A percentile compares a stretch with the other conserved stretches of the same genome.
Evolutionary conservation across 2,329 filamentous ascomycete species (phyloP).

Genomic region (Aspergillus sp.): DNA sequence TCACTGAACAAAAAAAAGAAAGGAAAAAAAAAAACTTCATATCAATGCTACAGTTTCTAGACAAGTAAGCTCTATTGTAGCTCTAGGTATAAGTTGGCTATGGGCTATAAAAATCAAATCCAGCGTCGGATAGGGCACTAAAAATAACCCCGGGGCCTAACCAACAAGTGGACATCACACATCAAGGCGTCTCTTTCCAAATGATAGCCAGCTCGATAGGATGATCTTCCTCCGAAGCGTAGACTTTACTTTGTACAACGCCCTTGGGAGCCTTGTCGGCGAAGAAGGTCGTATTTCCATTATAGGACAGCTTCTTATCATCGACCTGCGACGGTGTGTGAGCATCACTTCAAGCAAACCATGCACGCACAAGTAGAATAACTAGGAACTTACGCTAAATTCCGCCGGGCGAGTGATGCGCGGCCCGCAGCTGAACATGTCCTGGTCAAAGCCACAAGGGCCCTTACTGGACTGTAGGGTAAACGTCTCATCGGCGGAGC

Average conservation of each 20-base stretch:
- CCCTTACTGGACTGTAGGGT: constrained; percentile 60
- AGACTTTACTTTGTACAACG: constrained; percentile 32
- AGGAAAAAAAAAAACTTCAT: too few relatives aligned
- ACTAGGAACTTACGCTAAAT: constrained; percentile 28
- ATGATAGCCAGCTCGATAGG: constrained; percentile 32
- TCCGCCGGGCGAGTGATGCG: constrained; percentile 24
- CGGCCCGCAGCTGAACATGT: constrained; percentile 54
- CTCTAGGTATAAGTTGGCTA: too few relatives aligned
- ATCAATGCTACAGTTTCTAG: too few relatives aligned
- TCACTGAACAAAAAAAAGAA: not conserved
- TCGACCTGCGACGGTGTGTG: constrained; percentile 20
- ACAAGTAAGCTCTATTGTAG: not conserved
- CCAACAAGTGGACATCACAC: too few relatives aligned
- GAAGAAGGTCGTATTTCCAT: constrained; percentile 35
- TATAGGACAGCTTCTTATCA: constrained; percentile 31
- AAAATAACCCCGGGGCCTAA: too few relatives aligned
- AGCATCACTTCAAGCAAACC: not conserved
- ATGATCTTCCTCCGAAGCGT: constrained; percentile 29
- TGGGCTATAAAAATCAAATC: too few relatives aligned
- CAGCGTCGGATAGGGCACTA: too few relatives aligned
- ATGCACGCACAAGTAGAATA: not conserved
- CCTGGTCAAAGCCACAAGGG: constrained; percentile 54
- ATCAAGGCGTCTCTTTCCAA: constrained; percentile 22
- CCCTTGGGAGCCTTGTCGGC: constrained; percentile 38
- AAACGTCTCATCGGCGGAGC: constrained; percentile 38